Evolutionary conservation across 2,329 filamentous ascomycete genomes (phyloP).

Genomic region (Hymenoscyphus linearis): DNA sequence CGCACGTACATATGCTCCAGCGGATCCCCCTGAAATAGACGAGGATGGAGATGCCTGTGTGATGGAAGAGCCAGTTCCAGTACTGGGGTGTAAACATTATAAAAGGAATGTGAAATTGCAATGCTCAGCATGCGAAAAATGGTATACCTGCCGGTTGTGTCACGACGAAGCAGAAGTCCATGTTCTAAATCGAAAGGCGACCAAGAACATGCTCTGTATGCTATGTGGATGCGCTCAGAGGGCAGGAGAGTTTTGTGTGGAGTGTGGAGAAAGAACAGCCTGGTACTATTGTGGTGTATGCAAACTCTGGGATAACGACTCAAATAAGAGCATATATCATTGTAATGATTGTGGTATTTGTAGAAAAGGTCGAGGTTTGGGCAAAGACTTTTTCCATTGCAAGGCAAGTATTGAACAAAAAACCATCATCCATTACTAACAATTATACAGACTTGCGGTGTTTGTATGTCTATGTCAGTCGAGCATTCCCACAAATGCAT

Average conservation of each 20-base stretch:
- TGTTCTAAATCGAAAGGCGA: slow-evolving; percentile 72
- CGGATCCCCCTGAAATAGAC: slow-evolving; percentile 44
- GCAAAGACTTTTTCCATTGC: slow-evolving; percentile 98
- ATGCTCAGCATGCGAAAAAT: slow-evolving; percentile 81
- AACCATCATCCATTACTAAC: slow-evolving; percentile 1
- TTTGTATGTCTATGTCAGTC: slow-evolving; percentile 87
- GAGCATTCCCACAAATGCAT: slow-evolving; percentile 87
- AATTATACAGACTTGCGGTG: slow-evolving; percentile 71
- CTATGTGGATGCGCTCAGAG: slow-evolving; percentile 80
- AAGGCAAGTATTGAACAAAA: slow-evolving; percentile 55
- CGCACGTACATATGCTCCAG: slow-evolving; percentile 60
- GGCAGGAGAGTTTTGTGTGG: slow-evolving; percentile 70
- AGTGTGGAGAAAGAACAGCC: slow-evolving; percentile 72
- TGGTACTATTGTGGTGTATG: slow-evolving; percentile 92
- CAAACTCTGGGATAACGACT: slow-evolving; percentile 95
- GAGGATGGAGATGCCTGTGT: slow-evolving; percentile 35
- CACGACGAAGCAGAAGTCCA: slow-evolving; percentile 83
- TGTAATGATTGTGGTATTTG: slow-evolving; percentile 96
- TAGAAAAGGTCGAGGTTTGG: slow-evolving; percentile 80
- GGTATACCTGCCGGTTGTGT: slow-evolving; percentile 94
- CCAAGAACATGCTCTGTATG: slow-evolving; percentile 97
- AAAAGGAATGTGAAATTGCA: slow-evolving; percentile 94
- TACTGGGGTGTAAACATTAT: slow-evolving; percentile 85
- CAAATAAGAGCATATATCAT: slow-evolving; percentile 88
- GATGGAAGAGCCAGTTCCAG: slow-evolving; percentile 30